A percentile compares a stretch with the other conserved stretches of the same genome.
Conservation (phyloP, 345 rosid species). For the Lumnitzera littorea region DNA sequence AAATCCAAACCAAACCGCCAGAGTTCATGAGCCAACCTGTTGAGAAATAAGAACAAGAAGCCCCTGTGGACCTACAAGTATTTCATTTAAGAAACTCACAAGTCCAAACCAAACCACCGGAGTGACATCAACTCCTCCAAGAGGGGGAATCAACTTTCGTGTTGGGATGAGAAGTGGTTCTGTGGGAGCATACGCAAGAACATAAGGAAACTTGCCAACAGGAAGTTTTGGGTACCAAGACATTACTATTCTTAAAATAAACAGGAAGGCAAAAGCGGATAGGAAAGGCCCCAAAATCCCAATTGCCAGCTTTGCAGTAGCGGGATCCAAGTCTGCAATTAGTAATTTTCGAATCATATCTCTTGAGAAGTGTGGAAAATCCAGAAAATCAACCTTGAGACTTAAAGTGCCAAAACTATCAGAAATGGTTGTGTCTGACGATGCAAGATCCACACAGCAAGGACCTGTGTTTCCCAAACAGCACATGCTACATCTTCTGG, state of each 20-base stretch:
- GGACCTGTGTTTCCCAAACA: constrained; percentile 1
- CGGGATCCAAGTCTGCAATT: constrained; percentile 65
- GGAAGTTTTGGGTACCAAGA: constrained; percentile 97
- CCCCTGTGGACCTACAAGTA: constrained; percentile 86
- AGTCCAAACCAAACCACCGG: constrained; percentile 90
- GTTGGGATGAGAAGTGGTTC: constrained; percentile 70
- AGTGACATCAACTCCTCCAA: constrained; percentile 87
- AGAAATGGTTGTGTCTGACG: neutral
- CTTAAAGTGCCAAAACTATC: neutral
- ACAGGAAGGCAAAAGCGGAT: constrained; percentile 66
- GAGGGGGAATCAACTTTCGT: constrained; percentile 77
- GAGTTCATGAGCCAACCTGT: constrained; percentile 31
- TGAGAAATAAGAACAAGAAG: constrained; percentile 87
- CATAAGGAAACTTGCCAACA: constrained; percentile 70
- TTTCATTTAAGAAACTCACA: constrained; percentile 76
- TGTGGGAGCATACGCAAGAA: constrained; percentile 85
- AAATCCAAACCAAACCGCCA: too few relatives aligned
- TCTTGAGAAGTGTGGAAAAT: constrained; percentile 6
- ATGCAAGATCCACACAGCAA: neutral
- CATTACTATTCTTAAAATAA: constrained; percentile 74
- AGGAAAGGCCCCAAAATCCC: constrained; percentile 63
- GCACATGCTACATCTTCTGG: constrained; percentile 3
- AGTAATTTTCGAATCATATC: constrained; percentile 18
- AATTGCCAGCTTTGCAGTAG: constrained; percentile 63
- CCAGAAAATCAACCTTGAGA: constrained; percentile 2